Conservation (phyloP, 495 filamentous ascomycete genomes). For the Entonaema liquescens region DNA sequence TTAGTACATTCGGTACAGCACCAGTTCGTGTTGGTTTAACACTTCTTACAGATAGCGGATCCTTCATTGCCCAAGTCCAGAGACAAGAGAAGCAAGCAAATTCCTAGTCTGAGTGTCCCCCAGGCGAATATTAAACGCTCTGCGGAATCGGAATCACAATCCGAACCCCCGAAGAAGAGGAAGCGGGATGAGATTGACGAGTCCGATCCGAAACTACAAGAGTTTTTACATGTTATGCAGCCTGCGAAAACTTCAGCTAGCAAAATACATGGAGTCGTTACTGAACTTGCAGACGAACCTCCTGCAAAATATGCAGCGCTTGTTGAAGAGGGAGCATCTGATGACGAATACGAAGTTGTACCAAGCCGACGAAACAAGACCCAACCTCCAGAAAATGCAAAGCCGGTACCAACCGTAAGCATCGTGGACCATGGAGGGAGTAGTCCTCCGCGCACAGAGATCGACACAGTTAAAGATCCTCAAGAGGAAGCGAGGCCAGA, state of each 20-base stretch:
- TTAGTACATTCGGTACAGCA: slow-evolving; percentile 53
- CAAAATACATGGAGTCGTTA: slow-evolving; percentile 59
- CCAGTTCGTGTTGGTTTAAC: slow-evolving; percentile 6
- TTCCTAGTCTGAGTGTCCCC: slow-evolving; percentile 40
- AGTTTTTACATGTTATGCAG: slow-evolving; percentile 87
- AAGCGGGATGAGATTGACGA: slow-evolving; percentile 61
- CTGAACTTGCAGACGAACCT: slow-evolving; percentile 62
- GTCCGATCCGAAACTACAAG: slow-evolving; percentile 79
- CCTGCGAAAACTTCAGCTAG: slow-evolving; percentile 70
- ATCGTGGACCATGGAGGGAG: not conserved
- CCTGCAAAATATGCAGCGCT: slow-evolving; percentile 56
- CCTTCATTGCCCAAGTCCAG: slow-evolving; percentile 35
- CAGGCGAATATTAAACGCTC: slow-evolving; percentile 31
- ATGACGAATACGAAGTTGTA: slow-evolving; percentile 72
- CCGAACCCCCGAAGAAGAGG: slow-evolving; percentile 53
- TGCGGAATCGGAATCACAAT: slow-evolving; percentile 28
- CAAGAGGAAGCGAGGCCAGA: slow-evolving; percentile 11
- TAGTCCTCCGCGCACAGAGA: not conserved
- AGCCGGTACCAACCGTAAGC: slow-evolving; percentile 35
- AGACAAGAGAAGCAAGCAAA: slow-evolving; percentile 37
- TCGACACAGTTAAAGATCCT: slow-evolving; percentile 22
- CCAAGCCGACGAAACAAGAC: slow-evolving; percentile 48
- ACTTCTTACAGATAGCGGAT: slow-evolving; percentile 45
- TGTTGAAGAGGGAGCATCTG: slow-evolving; percentile 63
- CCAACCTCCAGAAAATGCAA: slow-evolving; percentile 42